Conservation (phyloP, 345 rosid species). For the Acer campestre region DNA sequence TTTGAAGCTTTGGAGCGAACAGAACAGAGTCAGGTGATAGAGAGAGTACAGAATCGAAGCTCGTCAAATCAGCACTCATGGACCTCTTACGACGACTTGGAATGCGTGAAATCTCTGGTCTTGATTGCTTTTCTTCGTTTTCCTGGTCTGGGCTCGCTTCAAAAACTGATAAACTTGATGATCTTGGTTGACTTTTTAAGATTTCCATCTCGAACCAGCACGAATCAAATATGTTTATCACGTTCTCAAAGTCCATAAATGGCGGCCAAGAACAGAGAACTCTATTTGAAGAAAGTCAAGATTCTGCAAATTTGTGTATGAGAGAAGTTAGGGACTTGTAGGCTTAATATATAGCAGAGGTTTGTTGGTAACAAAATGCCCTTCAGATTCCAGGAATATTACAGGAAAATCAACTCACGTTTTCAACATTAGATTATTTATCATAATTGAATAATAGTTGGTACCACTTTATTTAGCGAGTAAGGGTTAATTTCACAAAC, state of each 20-base stretch:
- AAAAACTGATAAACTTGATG: conserved; percentile 3
- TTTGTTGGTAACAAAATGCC: conserved; percentile 19
- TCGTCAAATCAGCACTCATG: conserved; percentile 48
- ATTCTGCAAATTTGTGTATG: conserved; percentile 5
- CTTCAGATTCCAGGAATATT: neutral
- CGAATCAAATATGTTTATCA: conserved; percentile 47
- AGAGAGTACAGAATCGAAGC: conserved; percentile 28
- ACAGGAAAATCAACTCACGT: conserved; percentile 25
- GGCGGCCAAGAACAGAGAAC: conserved; percentile 20
- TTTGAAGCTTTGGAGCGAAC: conserved; percentile 34
- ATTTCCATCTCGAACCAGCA: conserved; percentile 53
- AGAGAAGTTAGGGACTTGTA: neutral
- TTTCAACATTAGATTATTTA: conserved; percentile 15
- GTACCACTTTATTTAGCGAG: no score
- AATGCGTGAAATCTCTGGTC: conserved; percentile 25
- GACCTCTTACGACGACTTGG: conserved; percentile 44
- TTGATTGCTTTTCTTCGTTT: conserved; percentile 23
- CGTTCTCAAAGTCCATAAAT: conserved; percentile 34
- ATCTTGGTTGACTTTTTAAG: conserved; percentile 29
- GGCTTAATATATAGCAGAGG: conserved; percentile 14
- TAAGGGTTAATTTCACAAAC: no score
- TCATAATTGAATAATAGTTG: neutral
- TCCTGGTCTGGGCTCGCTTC: conserved; percentile 28
- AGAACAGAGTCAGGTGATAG: conserved; percentile 56
- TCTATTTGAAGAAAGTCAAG: neutral